These are phyloP conservation scores for Porogramme epimiltina DNA, from an alignment of 1,284 basidiomycete species.

Conservation along the genomic window DNA sequence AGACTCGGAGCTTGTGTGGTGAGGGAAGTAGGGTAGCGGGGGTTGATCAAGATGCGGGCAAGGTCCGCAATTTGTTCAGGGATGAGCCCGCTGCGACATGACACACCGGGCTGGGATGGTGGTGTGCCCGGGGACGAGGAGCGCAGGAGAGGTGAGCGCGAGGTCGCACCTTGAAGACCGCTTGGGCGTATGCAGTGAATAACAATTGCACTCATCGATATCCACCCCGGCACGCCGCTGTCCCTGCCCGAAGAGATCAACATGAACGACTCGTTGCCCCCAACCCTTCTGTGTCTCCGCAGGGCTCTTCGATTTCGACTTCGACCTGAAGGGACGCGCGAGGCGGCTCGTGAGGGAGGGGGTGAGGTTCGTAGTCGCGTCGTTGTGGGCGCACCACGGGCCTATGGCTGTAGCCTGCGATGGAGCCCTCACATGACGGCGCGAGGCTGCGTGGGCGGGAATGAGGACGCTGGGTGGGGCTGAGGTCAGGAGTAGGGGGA, in stretches of 20 bases:
- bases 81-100: constrained; percentile 40
- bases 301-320: constrained; percentile 29
- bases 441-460: constrained; percentile 43
- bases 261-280: constrained; percentile 37
- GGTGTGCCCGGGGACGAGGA: constrained; percentile 28
- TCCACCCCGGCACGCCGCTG: constrained; percentile 34
- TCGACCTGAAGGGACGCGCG: constrained; percentile 62
- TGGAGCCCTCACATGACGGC: constrained; percentile 62
- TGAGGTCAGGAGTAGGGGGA: constrained; percentile 27
- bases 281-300: constrained; percentile 33
- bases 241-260: constrained; percentile 30
- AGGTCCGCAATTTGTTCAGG: constrained; percentile 72
- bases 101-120: constrained; percentile 26
- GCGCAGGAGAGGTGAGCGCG: constrained; percentile 29
- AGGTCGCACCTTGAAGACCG: constrained; percentile 20
- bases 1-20: constrained; percentile 17
- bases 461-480: constrained; percentile 27
- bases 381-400: constrained; percentile 57
- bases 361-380: constrained; percentile 52
- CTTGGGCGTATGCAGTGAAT: constrained; percentile 55
- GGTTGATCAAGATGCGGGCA: constrained; percentile 59
- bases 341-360: constrained; percentile 63
- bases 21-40: constrained; percentile 32
- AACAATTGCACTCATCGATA: constrained; percentile 79
- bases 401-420: constrained; percentile 66